A percentile compares a stretch with the other conserved stretches of the same genome.
These are phyloP conservation scores for Crotalaria pallida DNA, from an alignment of 306 rosid species.

Conservation along the genomic window DNA sequence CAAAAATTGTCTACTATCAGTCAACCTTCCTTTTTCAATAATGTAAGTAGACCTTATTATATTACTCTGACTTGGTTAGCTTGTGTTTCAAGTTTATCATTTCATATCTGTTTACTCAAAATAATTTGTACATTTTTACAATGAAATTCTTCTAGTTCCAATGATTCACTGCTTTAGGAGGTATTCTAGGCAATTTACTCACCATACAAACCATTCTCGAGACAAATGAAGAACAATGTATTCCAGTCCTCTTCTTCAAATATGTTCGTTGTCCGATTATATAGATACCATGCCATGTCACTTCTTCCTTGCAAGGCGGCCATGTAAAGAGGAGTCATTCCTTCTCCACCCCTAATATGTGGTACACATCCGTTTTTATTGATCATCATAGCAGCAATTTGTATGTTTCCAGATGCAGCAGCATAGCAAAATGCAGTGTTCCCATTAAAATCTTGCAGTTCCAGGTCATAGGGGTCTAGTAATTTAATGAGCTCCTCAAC, in stretches of 20 bases:
- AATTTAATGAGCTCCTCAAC: slow-evolving; percentile 22
- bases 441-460: slow-evolving; percentile 6
- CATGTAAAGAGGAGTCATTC: slow-evolving; percentile 29
- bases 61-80: neutral
- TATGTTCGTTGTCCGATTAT: neutral
- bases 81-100: neutral
- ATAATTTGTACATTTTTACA: neutral
- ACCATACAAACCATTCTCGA: slow-evolving; percentile 27
- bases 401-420: slow-evolving; percentile 25
- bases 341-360: slow-evolving; percentile 2
- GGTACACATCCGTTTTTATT: neutral
- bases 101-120: neutral
- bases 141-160: neutral
- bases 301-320: slow-evolving; percentile 26
- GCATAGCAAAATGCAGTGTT: slow-evolving; percentile 30
- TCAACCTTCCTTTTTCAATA: no score
- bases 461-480: slow-evolving; percentile 7
- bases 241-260: slow-evolving; percentile 3
- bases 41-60: neutral
- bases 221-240: slow-evolving; percentile 12
- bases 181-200: neutral
- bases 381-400: slow-evolving; percentile 10
- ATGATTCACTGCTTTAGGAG: neutral
- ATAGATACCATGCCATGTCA: slow-evolving; percentile 23
- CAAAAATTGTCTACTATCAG: no score